These are phyloP conservation scores for Phytophthora sp. DNA, from an alignment of 352 stramenopile genomes.

Conservation along the genomic window DNA sequence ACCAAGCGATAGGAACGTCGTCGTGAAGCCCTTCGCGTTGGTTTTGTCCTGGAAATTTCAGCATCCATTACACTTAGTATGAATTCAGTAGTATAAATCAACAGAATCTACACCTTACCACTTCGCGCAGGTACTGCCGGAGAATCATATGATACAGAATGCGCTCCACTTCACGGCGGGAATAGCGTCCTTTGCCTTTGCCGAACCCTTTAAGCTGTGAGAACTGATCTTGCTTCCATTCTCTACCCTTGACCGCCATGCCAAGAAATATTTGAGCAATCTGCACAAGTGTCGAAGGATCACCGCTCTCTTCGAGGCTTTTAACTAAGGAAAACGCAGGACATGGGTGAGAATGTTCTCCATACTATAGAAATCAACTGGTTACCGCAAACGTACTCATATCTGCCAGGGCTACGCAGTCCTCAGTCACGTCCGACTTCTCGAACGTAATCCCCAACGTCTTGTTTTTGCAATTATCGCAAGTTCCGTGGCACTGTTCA, in stretches of 20 bases:
- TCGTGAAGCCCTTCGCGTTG: conserved; percentile 85
- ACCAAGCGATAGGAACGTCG: conserved; percentile 76
- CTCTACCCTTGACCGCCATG: conserved; percentile 65
- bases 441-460: conserved; percentile 67
- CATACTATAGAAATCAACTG: background rate
- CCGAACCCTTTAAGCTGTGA: conserved; percentile 65
- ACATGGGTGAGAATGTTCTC: background rate
- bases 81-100: too few species aligned
- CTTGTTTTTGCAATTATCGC: conserved; percentile 90
- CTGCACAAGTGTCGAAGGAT: conserved; percentile 76
- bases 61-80: conserved; percentile 13
- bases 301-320: conserved; percentile 62
- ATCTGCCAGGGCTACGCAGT: conserved; percentile 63
- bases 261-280: conserved; percentile 79
- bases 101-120: conserved; percentile 36
- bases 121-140: conserved; percentile 80
- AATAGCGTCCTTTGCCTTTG: conserved; percentile 73
- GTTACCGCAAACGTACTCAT: conserved; percentile 56
- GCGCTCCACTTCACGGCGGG: conserved; percentile 80
- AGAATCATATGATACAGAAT: conserved; percentile 91
- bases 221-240: conserved; percentile 74
- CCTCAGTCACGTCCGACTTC: conserved; percentile 78
- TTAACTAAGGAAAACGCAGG: conserved; percentile 44
- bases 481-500: conserved; percentile 74
- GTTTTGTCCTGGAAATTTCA: conserved; percentile 62